phyloP scores from a whole-genome alignment of 371 early-diverging fungal genomes.

The Mucor velutinosus region DNA sequence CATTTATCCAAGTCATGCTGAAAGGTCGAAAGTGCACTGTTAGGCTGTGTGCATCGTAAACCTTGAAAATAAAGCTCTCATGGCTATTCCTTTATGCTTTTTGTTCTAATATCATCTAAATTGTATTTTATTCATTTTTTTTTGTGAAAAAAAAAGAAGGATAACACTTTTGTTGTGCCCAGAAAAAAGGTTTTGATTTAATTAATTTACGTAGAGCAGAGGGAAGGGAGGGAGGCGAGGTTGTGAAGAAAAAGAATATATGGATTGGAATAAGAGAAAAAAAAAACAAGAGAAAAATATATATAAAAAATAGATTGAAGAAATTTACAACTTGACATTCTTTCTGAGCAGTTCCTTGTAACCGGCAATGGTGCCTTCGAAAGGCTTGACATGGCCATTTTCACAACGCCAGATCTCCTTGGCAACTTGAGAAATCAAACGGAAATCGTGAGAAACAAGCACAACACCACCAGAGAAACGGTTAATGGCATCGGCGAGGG shows the following conservation, averaged over 20 bases:
- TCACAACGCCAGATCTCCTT: constrained; percentile 97
- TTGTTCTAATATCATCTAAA: constrained; percentile 8
- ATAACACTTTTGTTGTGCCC: not conserved
- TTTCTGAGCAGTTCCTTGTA: constrained; percentile 90
- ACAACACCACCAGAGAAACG: constrained; percentile 96
- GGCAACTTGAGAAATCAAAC: constrained; percentile 95
- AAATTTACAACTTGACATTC: constrained; percentile 67
- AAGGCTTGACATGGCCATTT: constrained; percentile 72
- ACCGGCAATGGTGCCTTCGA: constrained; percentile 81
- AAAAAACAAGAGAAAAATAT: not conserved
- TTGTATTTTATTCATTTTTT: constrained; percentile 3
- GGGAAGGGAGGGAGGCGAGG: not conserved
- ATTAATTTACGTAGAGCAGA: constrained; percentile 1
- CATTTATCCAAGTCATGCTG: not conserved
- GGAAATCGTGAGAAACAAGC: constrained; percentile 99
- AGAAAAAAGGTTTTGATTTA: constrained; percentile 3
- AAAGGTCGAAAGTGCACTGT: not conserved
- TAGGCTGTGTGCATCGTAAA: not conserved
- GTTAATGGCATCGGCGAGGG: constrained; percentile 96
- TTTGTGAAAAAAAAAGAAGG: not conserved
- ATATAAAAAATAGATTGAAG: not conserved
- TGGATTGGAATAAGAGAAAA: constrained; percentile 1
- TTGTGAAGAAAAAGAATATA: not conserved
- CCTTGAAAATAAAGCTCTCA: not conserved
- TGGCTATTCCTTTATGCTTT: not conserved